Conservation (phyloP, 1,139 yeast genomes). For the Candida glucosophila region DNA sequence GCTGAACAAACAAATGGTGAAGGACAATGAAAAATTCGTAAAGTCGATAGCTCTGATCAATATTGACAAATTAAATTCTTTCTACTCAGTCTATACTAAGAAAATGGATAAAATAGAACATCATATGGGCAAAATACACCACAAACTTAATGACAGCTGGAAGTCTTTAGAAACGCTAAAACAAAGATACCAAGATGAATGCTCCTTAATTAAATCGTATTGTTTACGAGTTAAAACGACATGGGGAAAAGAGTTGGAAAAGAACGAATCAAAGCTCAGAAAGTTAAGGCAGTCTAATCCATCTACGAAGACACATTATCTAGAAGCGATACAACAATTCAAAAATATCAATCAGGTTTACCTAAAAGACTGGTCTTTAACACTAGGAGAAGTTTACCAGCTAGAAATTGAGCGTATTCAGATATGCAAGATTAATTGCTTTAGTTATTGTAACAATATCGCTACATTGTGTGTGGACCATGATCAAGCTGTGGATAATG, state of each 20-base stretch:
- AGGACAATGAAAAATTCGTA: conserved; percentile 23
- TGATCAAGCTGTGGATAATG: conserved; percentile 66
- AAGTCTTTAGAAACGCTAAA: conserved; percentile 37
- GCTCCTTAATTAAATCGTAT: conserved; percentile 49
- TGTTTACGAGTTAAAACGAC: conserved; percentile 62
- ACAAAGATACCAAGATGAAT: conserved; percentile 48
- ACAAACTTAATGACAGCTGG: conserved; percentile 16
- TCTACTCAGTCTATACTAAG: conserved; percentile 21
- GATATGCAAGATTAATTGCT: conserved; percentile 65
- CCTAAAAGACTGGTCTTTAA: conserved; percentile 70
- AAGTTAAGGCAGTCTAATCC: conserved; percentile 44
- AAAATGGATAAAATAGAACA: conserved; percentile 23
- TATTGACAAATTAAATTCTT: conserved; percentile 24
- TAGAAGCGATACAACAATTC: conserved; percentile 47
- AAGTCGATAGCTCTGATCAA: conserved; percentile 24
- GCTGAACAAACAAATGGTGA: conserved; percentile 39
- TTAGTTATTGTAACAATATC: conserved; percentile 73
- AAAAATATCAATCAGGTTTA: conserved; percentile 65
- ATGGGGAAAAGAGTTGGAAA: conserved; percentile 72
- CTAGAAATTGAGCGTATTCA: conserved; percentile 76
- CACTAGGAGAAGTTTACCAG: conserved; percentile 63
- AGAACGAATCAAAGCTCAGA: conserved; percentile 51
- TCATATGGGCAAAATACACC: conserved; percentile 30
- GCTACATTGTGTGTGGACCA: conserved; percentile 74
- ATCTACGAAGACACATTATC: conserved; percentile 48